Conservation (phyloP, 129 eudicot species). For the Pulicaria dysenterica region DNA sequence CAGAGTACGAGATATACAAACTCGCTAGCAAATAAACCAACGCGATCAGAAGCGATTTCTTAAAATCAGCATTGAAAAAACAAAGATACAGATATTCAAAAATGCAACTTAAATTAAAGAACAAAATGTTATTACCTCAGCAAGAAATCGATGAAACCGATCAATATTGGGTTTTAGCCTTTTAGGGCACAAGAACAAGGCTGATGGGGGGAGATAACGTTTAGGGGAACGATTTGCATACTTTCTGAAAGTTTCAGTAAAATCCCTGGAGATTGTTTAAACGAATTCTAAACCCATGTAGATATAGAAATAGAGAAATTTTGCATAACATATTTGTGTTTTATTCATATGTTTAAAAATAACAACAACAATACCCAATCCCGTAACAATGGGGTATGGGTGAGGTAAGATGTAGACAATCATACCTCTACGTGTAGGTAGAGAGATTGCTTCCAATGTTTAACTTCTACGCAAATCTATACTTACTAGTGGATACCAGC, state of each 20-base stretch:
- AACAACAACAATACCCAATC: too few species aligned
- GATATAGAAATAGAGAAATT: too few species aligned
- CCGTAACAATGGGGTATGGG: too few species aligned
- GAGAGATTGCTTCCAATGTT: too few species aligned
- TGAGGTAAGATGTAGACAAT: too few species aligned
- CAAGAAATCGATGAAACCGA: constrained; percentile 18
- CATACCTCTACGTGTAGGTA: too few species aligned
- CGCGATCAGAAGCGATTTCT: constrained; percentile 18
- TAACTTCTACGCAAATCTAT: too few species aligned
- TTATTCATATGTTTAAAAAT: too few species aligned
- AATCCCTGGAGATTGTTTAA: neutral
- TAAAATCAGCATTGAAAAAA: constrained; percentile 1
- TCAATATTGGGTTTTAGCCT: constrained; percentile 11
- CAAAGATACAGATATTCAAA: neutral
- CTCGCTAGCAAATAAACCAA: constrained; percentile 15
- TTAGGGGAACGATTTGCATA: constrained; percentile 21
- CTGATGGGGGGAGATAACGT: constrained; percentile 5
- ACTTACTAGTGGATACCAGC: too few species aligned
- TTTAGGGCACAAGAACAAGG: constrained; percentile 28
- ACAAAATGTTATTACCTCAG: constrained; percentile 12
- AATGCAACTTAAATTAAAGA: neutral
- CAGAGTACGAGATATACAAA: constrained; percentile 5
- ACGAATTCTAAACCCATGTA: constrained; percentile 12
- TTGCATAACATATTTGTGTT: too few species aligned
- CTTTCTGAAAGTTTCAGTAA: constrained; percentile 18